Conservation (phyloP, 805 yeast genomes). For the Deakozyma indianensis region DNA sequence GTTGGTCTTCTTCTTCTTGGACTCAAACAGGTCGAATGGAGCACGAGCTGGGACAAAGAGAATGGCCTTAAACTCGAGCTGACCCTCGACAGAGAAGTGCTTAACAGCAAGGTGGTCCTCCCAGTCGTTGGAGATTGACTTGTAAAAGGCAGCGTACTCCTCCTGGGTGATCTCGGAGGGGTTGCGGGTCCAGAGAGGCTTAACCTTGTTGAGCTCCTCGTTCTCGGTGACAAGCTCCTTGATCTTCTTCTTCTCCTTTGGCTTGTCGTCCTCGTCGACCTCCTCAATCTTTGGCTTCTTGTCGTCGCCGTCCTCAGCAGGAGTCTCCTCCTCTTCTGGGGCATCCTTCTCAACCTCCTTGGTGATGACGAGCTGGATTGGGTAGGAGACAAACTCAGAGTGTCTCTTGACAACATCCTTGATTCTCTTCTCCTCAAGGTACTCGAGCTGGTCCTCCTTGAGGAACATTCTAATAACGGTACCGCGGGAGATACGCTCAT, state of each 20-base stretch:
- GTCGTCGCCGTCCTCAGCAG: conserved; percentile 41
- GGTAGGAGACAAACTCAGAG: conserved; percentile 98
- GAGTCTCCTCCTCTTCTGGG: conserved; percentile 62
- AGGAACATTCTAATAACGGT: conserved; percentile 85
- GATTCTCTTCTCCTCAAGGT: conserved; percentile 98
- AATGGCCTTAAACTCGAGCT: conserved; percentile 97
- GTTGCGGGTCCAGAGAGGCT: conserved; percentile 98
- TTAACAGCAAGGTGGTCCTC: conserved; percentile 99
- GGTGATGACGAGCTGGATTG: conserved; percentile 94
- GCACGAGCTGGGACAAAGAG: conserved; percentile 98
- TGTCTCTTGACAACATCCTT: conserved; percentile 99
- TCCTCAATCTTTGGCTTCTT: conserved; percentile 66
- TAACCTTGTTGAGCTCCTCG: conserved; percentile 97
- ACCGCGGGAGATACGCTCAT: conserved; percentile 90
- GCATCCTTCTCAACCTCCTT: conserved; percentile 98
- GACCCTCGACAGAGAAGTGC: conserved; percentile 99
- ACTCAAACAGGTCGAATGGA: conserved; percentile 95
- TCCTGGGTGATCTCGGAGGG: conserved; percentile 96
- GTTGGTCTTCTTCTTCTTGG: conserved; percentile 98
- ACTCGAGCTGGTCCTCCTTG: conserved; percentile 98
- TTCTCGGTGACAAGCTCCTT: conserved; percentile 90
- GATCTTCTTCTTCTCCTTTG: conserved; percentile 74
- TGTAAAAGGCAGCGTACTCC: conserved; percentile 98
- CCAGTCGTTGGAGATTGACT: conserved; percentile 99
- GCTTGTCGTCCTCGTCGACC: conserved; percentile 57